phyloP scores from a whole-genome alignment of 2,329 filamentous ascomycete genomes.

The Fusarium sp. region DNA sequence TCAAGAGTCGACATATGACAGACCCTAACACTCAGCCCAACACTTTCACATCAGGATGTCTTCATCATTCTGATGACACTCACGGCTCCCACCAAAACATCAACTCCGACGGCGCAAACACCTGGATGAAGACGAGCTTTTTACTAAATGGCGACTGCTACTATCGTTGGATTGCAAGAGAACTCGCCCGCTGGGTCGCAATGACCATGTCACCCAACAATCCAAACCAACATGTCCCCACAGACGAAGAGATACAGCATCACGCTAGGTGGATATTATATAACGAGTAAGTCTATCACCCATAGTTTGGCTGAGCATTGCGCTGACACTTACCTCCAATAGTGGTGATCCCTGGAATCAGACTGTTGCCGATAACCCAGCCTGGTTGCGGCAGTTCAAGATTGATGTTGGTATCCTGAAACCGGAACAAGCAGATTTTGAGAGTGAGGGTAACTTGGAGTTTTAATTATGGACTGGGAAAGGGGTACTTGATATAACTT shows the following conservation, averaged over 20 bases:
- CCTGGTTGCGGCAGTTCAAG: not conserved
- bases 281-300: not conserved
- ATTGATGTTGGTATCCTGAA: not conserved
- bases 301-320: not conserved
- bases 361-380: not conserved
- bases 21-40: not conserved
- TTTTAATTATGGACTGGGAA: not conserved
- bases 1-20: not conserved
- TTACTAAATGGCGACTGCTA: not conserved
- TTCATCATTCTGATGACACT: not conserved
- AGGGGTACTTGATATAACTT: not conserved
- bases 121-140: not conserved
- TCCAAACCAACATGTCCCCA: conserved; percentile 22
- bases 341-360: conserved; percentile 2
- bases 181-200: conserved; percentile 20
- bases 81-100: not conserved
- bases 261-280: conserved; percentile 21
- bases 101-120: not conserved
- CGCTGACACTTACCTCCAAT: not conserved
- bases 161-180: conserved; percentile 12
- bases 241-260: conserved; percentile 25
- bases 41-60: not conserved
- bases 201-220: conserved; percentile 29
- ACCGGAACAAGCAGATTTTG: not conserved
- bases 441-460: not conserved